Conservation (phyloP, 768 basidiomycete species). For the Amanita polypyramis region DNA sequence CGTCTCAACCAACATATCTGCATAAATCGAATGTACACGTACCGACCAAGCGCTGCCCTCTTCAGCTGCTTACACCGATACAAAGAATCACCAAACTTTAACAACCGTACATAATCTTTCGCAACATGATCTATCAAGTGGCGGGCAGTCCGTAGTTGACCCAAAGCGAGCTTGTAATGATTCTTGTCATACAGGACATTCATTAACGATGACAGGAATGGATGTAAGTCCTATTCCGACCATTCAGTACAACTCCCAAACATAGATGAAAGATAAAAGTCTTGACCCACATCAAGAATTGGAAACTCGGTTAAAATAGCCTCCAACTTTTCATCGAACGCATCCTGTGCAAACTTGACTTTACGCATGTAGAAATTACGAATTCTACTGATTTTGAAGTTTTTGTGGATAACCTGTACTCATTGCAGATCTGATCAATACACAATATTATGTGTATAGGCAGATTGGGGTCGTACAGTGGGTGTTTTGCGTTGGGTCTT, state of each 20-base stretch:
- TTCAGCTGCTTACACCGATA: slow-evolving; percentile 99
- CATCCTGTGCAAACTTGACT: slow-evolving; percentile 97
- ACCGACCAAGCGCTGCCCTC: slow-evolving; percentile 94
- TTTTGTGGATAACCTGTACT: slow-evolving; percentile 90
- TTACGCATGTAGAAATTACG: slow-evolving; percentile 99
- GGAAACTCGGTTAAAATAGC: slow-evolving; percentile 95
- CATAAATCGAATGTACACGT: slow-evolving; percentile 19
- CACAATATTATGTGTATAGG: not conserved
- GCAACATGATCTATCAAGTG: slow-evolving; percentile 97
- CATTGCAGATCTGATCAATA: not conserved
- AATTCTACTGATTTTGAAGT: slow-evolving; percentile 99
- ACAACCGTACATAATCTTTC: slow-evolving; percentile 91
- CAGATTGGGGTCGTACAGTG: slow-evolving; percentile 42
- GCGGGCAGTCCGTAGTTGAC: slow-evolving; percentile 89
- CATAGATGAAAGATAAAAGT: not conserved
- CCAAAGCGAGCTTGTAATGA: slow-evolving; percentile 97
- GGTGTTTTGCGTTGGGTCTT: slow-evolving; percentile 97
- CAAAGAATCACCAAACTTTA: slow-evolving; percentile 96
- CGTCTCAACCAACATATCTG: not conserved
- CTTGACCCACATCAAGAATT: slow-evolving; percentile 76
- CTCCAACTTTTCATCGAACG: slow-evolving; percentile 91
- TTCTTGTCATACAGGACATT: slow-evolving; percentile 99
- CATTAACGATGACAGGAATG: slow-evolving; percentile 90
- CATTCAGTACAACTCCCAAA: not conserved
- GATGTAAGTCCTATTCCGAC: slow-evolving; percentile 70